phyloP scores from a whole-genome alignment of 208 protist genomes.

The Leishmania mexicana region DNA sequence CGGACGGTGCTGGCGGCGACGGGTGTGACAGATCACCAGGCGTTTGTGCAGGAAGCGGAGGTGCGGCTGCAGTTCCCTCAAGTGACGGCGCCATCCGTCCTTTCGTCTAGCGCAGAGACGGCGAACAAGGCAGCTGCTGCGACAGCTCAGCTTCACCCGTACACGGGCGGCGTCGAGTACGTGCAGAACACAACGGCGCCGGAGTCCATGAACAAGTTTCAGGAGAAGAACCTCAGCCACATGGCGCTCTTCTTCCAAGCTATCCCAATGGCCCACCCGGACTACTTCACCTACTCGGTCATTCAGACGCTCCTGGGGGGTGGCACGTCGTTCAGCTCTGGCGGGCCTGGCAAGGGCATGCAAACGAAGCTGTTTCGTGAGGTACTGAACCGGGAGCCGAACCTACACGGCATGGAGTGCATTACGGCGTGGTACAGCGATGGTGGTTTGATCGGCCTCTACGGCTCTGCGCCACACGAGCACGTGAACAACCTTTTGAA shows the following conservation, averaged over 20 bases:
- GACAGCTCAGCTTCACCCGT: constrained; percentile 37
- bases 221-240: constrained; percentile 91
- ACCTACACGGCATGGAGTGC: constrained; percentile 86
- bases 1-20: constrained; percentile 83
- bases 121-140: background rate
- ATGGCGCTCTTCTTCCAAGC: constrained; percentile 88
- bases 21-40: constrained; percentile 72
- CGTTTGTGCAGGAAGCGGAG: constrained; percentile 73
- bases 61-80: constrained; percentile 58
- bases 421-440: constrained; percentile 94
- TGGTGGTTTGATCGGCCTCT: constrained; percentile 86
- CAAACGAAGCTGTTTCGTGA: constrained; percentile 92
- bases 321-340: constrained; percentile 90
- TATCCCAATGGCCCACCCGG: constrained; percentile 78
- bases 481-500: constrained; percentile 62
- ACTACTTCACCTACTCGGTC: constrained; percentile 90
- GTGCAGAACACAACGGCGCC: constrained; percentile 86
- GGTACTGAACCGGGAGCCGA: constrained; percentile 76
- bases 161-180: constrained; percentile 76
- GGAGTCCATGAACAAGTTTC: constrained; percentile 91
- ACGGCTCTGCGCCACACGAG: constrained; percentile 86
- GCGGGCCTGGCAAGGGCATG: constrained; percentile 94
- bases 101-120: constrained; percentile 1
- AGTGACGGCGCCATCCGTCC: background rate
- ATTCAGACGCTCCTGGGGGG: constrained; percentile 90